Evolutionary conservation across 306 rosid genomes (phyloP).

Genomic region (Hippophae rhamnoides): DNA sequence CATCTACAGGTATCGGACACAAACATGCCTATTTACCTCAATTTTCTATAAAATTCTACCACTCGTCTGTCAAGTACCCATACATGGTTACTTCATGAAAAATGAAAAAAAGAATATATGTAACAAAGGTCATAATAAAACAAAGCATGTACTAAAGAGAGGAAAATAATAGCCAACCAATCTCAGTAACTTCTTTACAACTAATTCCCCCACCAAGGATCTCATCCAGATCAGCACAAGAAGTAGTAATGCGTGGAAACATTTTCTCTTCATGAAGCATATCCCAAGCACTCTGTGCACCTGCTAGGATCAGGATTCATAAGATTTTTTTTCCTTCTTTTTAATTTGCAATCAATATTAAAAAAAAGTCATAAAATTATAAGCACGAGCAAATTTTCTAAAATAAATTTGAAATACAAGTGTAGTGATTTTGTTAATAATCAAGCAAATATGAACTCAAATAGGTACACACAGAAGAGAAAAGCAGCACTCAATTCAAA

Average conservation of each 20-base stretch:
- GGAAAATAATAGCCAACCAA: slow-evolving; percentile 41
- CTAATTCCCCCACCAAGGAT: slow-evolving; percentile 86
- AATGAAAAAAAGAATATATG: background rate
- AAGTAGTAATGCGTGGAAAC: slow-evolving; percentile 53
- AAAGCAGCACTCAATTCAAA: too few species aligned
- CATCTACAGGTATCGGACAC: too few species aligned
- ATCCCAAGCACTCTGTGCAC: slow-evolving; percentile 88
- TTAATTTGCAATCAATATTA: background rate
- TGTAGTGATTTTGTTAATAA: too few species aligned
- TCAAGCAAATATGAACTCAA: too few species aligned
- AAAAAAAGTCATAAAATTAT: background rate
- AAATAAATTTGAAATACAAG: too few species aligned
- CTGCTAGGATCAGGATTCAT: slow-evolving; percentile 24
- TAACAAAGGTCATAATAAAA: background rate
- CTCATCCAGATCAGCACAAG: slow-evolving; percentile 64
- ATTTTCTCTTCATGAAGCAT: slow-evolving; percentile 71
- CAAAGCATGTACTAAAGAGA: background rate
- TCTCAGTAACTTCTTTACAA: slow-evolving; percentile 86
- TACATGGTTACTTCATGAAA: too few species aligned
- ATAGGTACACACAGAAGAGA: too few species aligned
- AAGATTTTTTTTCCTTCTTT: background rate
- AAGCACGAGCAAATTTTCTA: too few species aligned
- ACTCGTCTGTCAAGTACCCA: too few species aligned
- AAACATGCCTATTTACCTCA: too few species aligned
- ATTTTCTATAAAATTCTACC: too few species aligned